Conservation (phyloP, 257 asterid genomes). For the Lithospermum erythrorhizon region DNA sequence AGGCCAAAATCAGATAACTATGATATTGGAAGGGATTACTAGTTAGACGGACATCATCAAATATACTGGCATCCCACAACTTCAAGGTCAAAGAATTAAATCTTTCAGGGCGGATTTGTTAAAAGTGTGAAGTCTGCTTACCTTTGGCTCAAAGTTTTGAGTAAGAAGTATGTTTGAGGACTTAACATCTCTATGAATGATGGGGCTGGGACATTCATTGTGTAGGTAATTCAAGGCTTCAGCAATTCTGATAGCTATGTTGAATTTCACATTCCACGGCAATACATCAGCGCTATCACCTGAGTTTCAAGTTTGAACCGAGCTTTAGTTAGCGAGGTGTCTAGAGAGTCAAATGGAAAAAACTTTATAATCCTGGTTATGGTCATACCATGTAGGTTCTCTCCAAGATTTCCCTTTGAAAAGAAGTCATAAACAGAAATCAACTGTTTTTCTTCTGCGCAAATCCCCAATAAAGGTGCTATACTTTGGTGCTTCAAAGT, state of each 20-base stretch:
- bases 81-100: too few species aligned
- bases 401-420: slow-evolving; percentile 97
- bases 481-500: slow-evolving; percentile 57
- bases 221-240: slow-evolving; percentile 93
- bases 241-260: slow-evolving; percentile 86
- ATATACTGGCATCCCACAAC: too few species aligned
- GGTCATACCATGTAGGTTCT: slow-evolving; percentile 68
- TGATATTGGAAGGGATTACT: background rate
- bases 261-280: slow-evolving; percentile 64
- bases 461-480: slow-evolving; percentile 60
- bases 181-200: slow-evolving; percentile 89
- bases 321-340: background rate
- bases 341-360: background rate
- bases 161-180: slow-evolving; percentile 81
- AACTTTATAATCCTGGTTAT: background rate
- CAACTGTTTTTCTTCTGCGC: slow-evolving; percentile 43
- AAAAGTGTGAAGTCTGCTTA: slow-evolving; percentile 5
- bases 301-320: slow-evolving; percentile 14
- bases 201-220: slow-evolving; percentile 48
- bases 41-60: background rate
- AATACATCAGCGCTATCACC: slow-evolving; percentile 49
- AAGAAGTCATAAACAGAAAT: slow-evolving; percentile 87
- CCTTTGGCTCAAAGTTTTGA: slow-evolving; percentile 93
- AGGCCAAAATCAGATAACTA: slow-evolving; percentile 97
- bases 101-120: too few species aligned